Evolutionary conservation across 1,284 basidiomycete species (phyloP).

Genomic region (Porodaedalea pini): DNA sequence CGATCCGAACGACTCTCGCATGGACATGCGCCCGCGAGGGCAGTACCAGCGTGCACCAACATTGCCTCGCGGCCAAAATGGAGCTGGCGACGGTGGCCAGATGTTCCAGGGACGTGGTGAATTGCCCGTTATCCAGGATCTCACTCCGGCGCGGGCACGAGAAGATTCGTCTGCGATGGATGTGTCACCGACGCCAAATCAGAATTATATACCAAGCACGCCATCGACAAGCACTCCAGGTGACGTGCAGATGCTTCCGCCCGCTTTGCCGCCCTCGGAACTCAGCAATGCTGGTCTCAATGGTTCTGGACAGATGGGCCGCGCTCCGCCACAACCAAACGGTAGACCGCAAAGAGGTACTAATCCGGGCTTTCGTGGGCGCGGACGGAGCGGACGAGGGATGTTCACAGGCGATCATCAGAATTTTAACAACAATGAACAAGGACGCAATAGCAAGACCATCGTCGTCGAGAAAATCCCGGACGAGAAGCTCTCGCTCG

Average conservation of each 20-base stretch:
- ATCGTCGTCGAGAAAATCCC: constrained; percentile 95
- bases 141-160: constrained; percentile 53
- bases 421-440: constrained; percentile 56
- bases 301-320: background rate
- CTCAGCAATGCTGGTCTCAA: background rate
- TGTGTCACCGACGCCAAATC: background rate
- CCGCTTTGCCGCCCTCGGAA: background rate
- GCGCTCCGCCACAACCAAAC: background rate
- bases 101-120: constrained; percentile 40
- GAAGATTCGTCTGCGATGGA: constrained; percentile 26
- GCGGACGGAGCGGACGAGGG: constrained; percentile 39
- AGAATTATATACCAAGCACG: background rate
- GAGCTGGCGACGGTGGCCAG: constrained; percentile 7
- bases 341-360: constrained; percentile 15
- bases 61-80: constrained; percentile 6
- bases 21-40: constrained; percentile 64
- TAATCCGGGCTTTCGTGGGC: constrained; percentile 36
- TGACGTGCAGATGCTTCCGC: constrained; percentile 4
- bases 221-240: background rate
- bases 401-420: constrained; percentile 60
- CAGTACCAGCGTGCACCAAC: constrained; percentile 48
- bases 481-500: constrained; percentile 73
- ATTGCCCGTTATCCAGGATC: constrained; percentile 73
- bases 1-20: constrained; percentile 71
- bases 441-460: constrained; percentile 69